Evolutionary conservation across 2,329 filamentous ascomycete genomes (phyloP).

Genomic region (Clarireedia sp.): DNA sequence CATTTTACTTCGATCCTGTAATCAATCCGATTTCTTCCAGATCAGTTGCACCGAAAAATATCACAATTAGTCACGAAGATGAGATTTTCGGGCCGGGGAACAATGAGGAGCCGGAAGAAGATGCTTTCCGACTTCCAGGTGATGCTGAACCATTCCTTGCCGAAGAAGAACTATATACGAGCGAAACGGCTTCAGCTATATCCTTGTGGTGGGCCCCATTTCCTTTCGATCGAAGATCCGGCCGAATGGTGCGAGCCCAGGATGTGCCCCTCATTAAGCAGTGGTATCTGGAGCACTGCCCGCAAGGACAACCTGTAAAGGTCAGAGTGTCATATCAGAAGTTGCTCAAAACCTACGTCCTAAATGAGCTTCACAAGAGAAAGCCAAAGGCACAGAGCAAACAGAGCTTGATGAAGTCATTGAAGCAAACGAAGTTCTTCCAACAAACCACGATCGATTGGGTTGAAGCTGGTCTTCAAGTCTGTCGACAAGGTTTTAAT

Average conservation of each 20-base stretch:
- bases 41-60: conserved; percentile 87
- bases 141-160: conserved; percentile 81
- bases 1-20: conserved; percentile 95
- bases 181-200: conserved; percentile 85
- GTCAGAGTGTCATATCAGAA: conserved; percentile 98
- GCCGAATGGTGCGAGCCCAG: conserved; percentile 91
- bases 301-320: conserved; percentile 86
- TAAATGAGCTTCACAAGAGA: conserved; percentile 95
- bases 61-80: conserved; percentile 88
- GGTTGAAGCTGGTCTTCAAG: conserved; percentile 97
- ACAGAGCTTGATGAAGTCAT: conserved; percentile 78
- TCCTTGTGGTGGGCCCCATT: conserved; percentile 97
- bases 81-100: conserved; percentile 80
- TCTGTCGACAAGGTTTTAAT: conserved; percentile 97
- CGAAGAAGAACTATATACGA: conserved; percentile 81
- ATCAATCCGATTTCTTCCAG: conserved; percentile 97
- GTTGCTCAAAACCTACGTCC: conserved; percentile 86
- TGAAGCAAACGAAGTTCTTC: conserved; percentile 98
- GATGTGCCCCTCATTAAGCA: conserved; percentile 97
- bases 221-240: conserved; percentile 89
- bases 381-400: conserved; percentile 93
- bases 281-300: conserved; percentile 96
- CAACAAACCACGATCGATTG: conserved; percentile 99
- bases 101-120: conserved; percentile 61
- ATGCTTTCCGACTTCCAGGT: conserved; percentile 75